Evolutionary conservation across 352 stramenopile genomes (phyloP).

Genomic region (Phytophthora nicotianae): DNA sequence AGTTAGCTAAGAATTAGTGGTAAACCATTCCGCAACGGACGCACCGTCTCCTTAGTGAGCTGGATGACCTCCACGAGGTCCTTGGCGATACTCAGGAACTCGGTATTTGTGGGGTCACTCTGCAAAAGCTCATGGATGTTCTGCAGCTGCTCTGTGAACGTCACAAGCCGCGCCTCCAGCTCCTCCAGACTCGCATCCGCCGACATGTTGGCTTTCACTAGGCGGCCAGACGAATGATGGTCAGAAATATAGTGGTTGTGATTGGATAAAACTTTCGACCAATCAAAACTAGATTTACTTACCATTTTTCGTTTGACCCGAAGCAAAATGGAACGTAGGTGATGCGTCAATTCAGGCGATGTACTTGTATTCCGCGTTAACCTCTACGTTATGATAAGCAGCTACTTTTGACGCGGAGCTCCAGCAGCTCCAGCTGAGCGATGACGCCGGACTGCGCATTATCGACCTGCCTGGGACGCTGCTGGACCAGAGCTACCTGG

Average conservation of each 20-base stretch:
- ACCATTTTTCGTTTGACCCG: neutral
- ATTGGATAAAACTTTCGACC: constrained; percentile 11
- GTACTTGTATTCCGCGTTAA: neutral
- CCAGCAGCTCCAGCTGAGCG: constrained; percentile 21
- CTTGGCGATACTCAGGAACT: constrained; percentile 78
- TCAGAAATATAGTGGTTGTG: neutral
- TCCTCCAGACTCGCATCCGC: constrained; percentile 59
- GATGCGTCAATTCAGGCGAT: neutral
- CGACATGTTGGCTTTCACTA: constrained; percentile 20
- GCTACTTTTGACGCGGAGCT: constrained; percentile 13
- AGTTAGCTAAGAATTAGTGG: constrained; percentile 10
- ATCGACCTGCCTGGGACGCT: constrained; percentile 63
- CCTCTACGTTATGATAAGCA: neutral
- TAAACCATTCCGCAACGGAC: neutral
- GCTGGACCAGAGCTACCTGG: constrained; percentile 71
- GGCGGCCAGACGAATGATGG: neutral
- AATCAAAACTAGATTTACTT: constrained; percentile 3
- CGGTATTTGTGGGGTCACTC: constrained; percentile 65
- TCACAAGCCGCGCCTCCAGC: constrained; percentile 78
- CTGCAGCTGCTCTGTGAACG: constrained; percentile 81
- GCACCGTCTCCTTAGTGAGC: constrained; percentile 85
- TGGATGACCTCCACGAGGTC: constrained; percentile 86
- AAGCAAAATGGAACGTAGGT: constrained; percentile 9
- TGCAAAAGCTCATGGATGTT: constrained; percentile 84
- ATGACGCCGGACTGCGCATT: constrained; percentile 35